Evolutionary conservation across 2,329 filamentous ascomycete species (phyloP), one percentile per base, ranked within the genome.

Genomic region (Lecanosticta acicola): DNA sequence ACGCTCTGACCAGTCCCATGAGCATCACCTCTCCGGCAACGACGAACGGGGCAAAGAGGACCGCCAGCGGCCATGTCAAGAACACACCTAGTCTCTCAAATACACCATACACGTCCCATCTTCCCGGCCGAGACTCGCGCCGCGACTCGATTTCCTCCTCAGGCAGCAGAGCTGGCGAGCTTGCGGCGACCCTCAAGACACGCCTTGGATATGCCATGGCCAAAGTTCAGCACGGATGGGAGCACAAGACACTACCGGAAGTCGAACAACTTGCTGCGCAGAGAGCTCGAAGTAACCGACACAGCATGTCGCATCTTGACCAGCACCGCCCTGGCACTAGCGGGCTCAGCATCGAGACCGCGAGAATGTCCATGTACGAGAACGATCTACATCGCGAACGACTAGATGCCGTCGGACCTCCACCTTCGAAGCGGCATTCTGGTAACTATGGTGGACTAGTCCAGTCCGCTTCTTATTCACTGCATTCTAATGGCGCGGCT

Each of bases 161-260:
- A 39, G 76, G 79, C 39, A 86, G 79, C 59, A 83, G 81, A 56
- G 86, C 91, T 57, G 84, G 85, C 65, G 87, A 94, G 76, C 85
- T 93, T 74, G 88, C 87, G 33, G 79, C 83, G 44, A 85, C 91
- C 62, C 76, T 97, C 42, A 85, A 84, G 62, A 83, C 88, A 41
- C 85, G 88, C 59, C 76, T 97, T 20, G 87, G 88, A 4, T 96
- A 96, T 66, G 91, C 91, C 54, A 93, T 94, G 78, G 78, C 94
- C 63, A 96, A 95, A 67, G 85, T 96, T 33, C 87, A 88, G 63
- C 83, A 94, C 62, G 88, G 87, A 48, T 93, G 89, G 84, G 85
- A 94, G 67, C 78, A 83, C 40, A 81, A 84, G 53, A 81, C 81
- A 14, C 80, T 93, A 47, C 82, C 85, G 45, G 85, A 91, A 66